These are phyloP conservation scores for Pseudoturritis turrita DNA, from an alignment of 345 rosid genomes.

Conservation along the genomic window DNA sequence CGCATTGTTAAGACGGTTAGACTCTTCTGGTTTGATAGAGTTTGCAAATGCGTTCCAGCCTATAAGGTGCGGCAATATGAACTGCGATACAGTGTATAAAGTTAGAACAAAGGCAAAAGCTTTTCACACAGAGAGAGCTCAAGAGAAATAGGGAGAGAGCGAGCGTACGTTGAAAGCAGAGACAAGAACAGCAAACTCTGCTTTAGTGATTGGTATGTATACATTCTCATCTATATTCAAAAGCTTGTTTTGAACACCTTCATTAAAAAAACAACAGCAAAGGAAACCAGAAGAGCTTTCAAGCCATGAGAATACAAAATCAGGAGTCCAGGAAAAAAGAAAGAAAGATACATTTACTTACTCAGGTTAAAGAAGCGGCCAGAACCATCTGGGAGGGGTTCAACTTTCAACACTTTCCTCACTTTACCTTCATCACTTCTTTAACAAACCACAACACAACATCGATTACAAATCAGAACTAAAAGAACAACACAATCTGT, in stretches of 20 bases:
- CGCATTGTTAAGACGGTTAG: slow-evolving; percentile 38
- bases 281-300: slow-evolving; percentile 1
- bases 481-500: not conserved
- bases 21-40: slow-evolving; percentile 52
- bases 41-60: slow-evolving; percentile 80
- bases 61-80: slow-evolving; percentile 66
- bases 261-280: slow-evolving; percentile 15
- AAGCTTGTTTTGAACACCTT: slow-evolving; percentile 87
- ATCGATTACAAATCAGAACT: not conserved
- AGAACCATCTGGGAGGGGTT: slow-evolving; percentile 92
- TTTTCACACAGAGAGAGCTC: not conserved
- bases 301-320: not conserved
- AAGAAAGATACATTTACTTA: slow-evolving; percentile 25
- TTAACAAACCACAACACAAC: slow-evolving; percentile 18
- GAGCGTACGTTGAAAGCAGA: slow-evolving; percentile 69
- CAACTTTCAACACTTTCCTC: slow-evolving; percentile 88
- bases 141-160: slow-evolving; percentile 13
- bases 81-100: slow-evolving; percentile 40
- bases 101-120: not conserved
- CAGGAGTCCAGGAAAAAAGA: slow-evolving; percentile 17
- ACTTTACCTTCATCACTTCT: slow-evolving; percentile 91
- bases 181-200: slow-evolving; percentile 68
- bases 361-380: slow-evolving; percentile 94
- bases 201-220: slow-evolving; percentile 74
- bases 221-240: slow-evolving; percentile 74